Evolutionary conservation across 345 rosid genomes (phyloP), one percentile per base, ranked within the genome.

Genomic region (Eucalyptus victrix): DNA sequence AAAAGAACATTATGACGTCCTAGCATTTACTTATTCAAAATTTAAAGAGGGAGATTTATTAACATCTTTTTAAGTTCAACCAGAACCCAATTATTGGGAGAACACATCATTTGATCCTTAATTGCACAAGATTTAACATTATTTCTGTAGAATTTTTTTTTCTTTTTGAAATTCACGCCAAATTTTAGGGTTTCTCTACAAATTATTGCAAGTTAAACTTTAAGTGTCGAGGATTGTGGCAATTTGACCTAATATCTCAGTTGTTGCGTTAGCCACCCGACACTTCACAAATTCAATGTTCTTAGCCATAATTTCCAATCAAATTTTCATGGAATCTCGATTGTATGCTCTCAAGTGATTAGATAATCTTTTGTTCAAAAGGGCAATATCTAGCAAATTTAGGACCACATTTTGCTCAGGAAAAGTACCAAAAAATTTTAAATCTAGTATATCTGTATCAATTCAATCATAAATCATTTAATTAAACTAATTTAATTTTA

Each of bases 381-480:
- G 45, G 81, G 26, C 45, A 37, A 19, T 72, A 72, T 37, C 45
- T 19, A 37, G 45, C 26, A 72, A 37, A 72, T 34, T 72, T 2
- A 18, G 4, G 13, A 72, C 44, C 44, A 72, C 44, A 72, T 69
- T 67, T 32, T 69, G 80, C 42, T 32, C 1, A 1, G 13, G 62
- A 56, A 56, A 56, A 56, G 30, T 56, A 56, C 13, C 30, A 56
- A 56, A 0, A 56, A 9, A 9, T 1, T 56, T 56, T 10, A 24
- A 56, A 56, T 56, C 12, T 24, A 23, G 2, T 56, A 0, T 1
- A 9, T 56, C 0, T 3, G 1, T 56, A 56, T 24, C 28, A 24
- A 56, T 24, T 56, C 1, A 56, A 0, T 56, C 3, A 0, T 56
- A 56, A 56, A 56, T 23, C 28, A 23, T 56, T 56, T 24, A 56